These are phyloP conservation scores for Cyclostephanos invisitatus DNA, from an alignment of 108 stramenopile genomes.

Conservation along the genomic window DNA sequence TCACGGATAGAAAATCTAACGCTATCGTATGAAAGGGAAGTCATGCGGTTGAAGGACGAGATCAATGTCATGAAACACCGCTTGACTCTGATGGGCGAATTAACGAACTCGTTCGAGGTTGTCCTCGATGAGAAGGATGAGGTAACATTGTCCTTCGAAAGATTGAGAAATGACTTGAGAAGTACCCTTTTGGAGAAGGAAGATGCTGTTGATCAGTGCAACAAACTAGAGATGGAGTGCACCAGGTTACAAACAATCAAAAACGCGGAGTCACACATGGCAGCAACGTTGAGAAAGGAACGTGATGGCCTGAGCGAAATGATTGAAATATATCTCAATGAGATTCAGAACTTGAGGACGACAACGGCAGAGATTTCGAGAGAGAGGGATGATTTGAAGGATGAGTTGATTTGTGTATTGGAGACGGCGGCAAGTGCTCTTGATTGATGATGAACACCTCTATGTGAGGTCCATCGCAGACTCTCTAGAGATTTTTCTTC, in stretches of 20 bases:
- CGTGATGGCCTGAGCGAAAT: not conserved
- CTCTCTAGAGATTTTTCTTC: no score
- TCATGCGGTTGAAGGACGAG: not conserved
- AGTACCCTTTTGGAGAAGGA: not conserved
- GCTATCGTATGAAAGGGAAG: not conserved
- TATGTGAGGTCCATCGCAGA: no score
- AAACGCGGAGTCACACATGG: slow-evolving; percentile 4
- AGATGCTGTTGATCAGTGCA: not conserved
- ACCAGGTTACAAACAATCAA: not conserved
- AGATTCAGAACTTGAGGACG: slow-evolving; percentile 1
- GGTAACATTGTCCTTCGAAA: no score
- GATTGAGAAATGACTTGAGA: not conserved
- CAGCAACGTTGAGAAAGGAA: not conserved
- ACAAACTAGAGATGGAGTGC: not conserved
- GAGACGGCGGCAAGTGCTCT: slow-evolving; percentile 2
- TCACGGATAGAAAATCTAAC: no score
- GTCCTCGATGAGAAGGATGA: not conserved
- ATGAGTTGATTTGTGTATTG: slow-evolving; percentile 13
- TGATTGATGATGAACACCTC: not conserved
- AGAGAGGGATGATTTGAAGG: slow-evolving; percentile 12
- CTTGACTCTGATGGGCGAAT: not conserved
- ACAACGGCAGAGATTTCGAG: not conserved
- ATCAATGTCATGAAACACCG: not conserved
- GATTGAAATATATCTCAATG: not conserved
- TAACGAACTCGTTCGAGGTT: not conserved